These are phyloP conservation scores for Lasiosphaeria miniovina DNA, from an alignment of 495 filamentous ascomycete genomes.

Conservation along the genomic window DNA sequence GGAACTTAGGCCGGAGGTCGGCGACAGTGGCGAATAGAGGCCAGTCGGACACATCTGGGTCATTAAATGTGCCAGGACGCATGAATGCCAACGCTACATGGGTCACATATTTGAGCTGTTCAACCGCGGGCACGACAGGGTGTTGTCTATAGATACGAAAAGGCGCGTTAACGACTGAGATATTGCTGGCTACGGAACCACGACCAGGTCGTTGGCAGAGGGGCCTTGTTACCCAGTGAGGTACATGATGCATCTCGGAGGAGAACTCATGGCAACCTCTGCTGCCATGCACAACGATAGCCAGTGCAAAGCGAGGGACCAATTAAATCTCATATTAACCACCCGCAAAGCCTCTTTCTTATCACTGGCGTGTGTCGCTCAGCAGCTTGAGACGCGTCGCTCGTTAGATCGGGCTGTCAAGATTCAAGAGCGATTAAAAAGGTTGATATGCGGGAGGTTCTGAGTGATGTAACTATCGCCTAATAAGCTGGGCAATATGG, in stretches of 20 bases:
- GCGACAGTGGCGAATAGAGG: slow-evolving; percentile 60
- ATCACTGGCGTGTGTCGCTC: no score
- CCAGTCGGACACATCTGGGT: slow-evolving; percentile 43
- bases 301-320: slow-evolving; percentile 13
- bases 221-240: slow-evolving; percentile 47
- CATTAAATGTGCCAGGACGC: slow-evolving; percentile 57
- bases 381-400: no score
- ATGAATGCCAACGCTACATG: slow-evolving; percentile 72
- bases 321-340: slow-evolving; percentile 9
- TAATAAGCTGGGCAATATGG: no score
- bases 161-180: neutral
- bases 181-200: neutral
- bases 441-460: no score
- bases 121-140: slow-evolving; percentile 44
- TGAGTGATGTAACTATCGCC: no score
- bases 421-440: no score
- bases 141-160: slow-evolving; percentile 44
- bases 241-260: slow-evolving; percentile 55
- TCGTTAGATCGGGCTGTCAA: no score
- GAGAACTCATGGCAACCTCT: slow-evolving; percentile 16
- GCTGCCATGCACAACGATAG: slow-evolving; percentile 18
- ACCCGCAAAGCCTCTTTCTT: neutral
- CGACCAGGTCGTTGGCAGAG: neutral
- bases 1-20: slow-evolving; percentile 56
- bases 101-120: slow-evolving; percentile 49